These are phyloP conservation scores for Plasmodium knowlesi DNA, from an alignment of 169 alveolate species.

Conservation along the genomic window DNA sequence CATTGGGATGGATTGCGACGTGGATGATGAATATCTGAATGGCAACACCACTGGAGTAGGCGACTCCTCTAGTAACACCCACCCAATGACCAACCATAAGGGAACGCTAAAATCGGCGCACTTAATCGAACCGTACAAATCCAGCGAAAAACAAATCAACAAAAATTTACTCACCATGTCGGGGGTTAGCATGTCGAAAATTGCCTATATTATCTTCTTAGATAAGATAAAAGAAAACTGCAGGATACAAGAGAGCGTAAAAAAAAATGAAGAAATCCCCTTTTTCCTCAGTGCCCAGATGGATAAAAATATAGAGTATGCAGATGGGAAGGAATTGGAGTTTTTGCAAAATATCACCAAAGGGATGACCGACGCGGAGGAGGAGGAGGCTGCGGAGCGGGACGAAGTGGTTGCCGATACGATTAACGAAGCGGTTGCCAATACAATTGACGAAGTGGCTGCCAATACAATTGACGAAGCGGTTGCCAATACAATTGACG, in stretches of 20 bases:
- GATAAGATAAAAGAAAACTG: constrained; percentile 69
- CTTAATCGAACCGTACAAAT: constrained; percentile 17
- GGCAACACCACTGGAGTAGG: neutral
- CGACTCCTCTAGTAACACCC: neutral
- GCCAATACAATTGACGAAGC: too few species aligned
- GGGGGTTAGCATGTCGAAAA: constrained; percentile 58
- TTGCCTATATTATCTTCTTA: constrained; percentile 53
- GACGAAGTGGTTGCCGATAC: neutral
- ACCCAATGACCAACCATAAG: neutral
- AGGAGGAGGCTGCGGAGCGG: neutral
- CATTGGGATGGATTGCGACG: neutral
- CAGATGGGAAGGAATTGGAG: constrained; percentile 24
- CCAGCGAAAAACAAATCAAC: constrained; percentile 68
- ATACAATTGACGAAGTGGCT: neutral
- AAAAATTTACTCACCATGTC: constrained; percentile 58
- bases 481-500: neutral
- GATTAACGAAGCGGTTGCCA: neutral
- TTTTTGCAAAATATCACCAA: constrained; percentile 40
- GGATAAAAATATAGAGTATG: constrained; percentile 45
- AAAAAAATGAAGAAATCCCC: constrained; percentile 60
- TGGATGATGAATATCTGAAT: neutral
- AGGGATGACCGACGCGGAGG: neutral
- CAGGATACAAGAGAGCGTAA: constrained; percentile 55
- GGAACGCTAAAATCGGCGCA: constrained; percentile 6
- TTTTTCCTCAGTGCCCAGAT: constrained; percentile 58